Base-by-base conservation (phyloP, 2,329 filamentous ascomycete genomes). In the Mycosphaerella sp. region DNA sequence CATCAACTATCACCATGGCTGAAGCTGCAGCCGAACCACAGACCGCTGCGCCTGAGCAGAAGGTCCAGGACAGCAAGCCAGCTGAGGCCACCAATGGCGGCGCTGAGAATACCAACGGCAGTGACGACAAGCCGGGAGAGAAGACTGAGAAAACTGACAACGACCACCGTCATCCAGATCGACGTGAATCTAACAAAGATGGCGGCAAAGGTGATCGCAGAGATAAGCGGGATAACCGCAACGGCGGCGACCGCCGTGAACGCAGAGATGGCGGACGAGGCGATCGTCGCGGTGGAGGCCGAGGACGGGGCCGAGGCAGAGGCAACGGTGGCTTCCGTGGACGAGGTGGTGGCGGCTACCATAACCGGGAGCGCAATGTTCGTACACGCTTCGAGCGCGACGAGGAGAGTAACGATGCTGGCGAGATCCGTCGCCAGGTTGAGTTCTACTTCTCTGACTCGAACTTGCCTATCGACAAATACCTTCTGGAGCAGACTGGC, bases 361-460 rank as follows among this genome's bases (percentile, higher is more conserved):
- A 56, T 49, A 56, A 56, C 27, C 46, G 52, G 39, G 42, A 45
- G 45, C 30, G 53, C 42, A 60, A 60, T 30, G 56, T 59, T 30
- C 54, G 50, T 32, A 59, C 64, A 42, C 57, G 64, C 54, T 67
- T 64, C 55, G 63, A 65, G 37, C 59, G 65, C 55, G 78, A 87
- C 44, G 82, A 81, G 43, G 84, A 88, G 66, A 85, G 84, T 18
- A 82, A 86, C 62, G 87, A 96, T 69, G 86, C 86, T 1, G 77
- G 76, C 18, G 80, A 86, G 71, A 95, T 96, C 64, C 85, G 88
- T 68, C 85, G 85, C 66, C 90, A 94, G 86, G 87, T 95, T 62
- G 89, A 96, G 68, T 96, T 95, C 71, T 96, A 96, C 78, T 95
- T 96, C 72, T 87, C 87, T 64, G 87, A 94, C 70, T 87, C 85